phyloP scores from a whole-genome alignment of 2,329 filamentous ascomycete genomes.

The Aspergillus sp. region DNA sequence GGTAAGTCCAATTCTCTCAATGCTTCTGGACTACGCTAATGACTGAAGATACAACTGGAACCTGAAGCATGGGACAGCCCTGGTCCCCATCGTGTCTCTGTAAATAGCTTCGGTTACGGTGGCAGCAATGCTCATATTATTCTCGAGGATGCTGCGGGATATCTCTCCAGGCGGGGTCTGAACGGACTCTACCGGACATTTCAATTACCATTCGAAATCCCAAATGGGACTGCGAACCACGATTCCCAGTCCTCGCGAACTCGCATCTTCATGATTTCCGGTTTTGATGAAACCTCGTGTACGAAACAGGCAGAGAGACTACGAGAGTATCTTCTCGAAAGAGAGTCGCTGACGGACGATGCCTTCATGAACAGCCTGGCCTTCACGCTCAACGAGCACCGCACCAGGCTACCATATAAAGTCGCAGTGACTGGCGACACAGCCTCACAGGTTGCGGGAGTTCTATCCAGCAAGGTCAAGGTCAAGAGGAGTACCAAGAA shows the following conservation, averaged over 20 bases:
- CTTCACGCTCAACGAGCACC: constrained; percentile 16
- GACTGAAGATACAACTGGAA: constrained; percentile 11
- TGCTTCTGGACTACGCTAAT: background rate
- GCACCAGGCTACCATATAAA: constrained; percentile 14
- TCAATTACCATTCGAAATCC: no score
- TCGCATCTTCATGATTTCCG: constrained; percentile 17
- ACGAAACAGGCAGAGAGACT: constrained; percentile 6
- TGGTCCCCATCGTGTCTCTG: constrained; percentile 13
- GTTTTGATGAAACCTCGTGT: constrained; percentile 16
- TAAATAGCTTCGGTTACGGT: constrained; percentile 43
- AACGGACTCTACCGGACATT: background rate
- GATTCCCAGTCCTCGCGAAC: background rate
- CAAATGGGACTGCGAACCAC: background rate
- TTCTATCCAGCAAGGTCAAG: constrained; percentile 1
- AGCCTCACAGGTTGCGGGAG: constrained; percentile 1
- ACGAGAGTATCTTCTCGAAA: constrained; percentile 6
- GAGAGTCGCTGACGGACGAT: background rate
- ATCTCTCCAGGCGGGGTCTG: constrained; percentile 4
- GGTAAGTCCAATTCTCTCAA: background rate
- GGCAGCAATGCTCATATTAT: constrained; percentile 43
- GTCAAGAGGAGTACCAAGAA: constrained; percentile 3
- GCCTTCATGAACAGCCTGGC: constrained; percentile 14
- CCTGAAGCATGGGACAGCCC: constrained; percentile 12
- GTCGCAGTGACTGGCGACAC: constrained; percentile 7
- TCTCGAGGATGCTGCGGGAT: constrained; percentile 22